A percentile compares a stretch with the other conserved stretches of the same genome.
phyloP scores from a whole-genome alignment of 208 protist species.

The Trypanosoma vivax region DNA sequence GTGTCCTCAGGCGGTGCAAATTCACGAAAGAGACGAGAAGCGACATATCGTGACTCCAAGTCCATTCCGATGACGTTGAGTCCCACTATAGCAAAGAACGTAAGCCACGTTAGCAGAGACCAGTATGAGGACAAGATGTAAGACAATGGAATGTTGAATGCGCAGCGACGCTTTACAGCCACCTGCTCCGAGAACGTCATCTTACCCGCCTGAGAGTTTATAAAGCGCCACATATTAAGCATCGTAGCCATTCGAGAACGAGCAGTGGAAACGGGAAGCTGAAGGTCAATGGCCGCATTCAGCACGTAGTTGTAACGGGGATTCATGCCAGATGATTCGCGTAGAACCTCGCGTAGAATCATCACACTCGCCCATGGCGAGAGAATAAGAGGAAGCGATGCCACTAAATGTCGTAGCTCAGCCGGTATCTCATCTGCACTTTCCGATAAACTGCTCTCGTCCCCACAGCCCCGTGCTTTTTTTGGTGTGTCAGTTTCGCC shows the following conservation, averaged over 20 bases:
- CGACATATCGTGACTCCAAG: constrained; percentile 79
- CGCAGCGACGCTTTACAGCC: constrained; percentile 75
- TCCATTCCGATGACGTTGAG: constrained; percentile 79
- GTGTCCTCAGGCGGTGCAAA: constrained; percentile 68
- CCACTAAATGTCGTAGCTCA: constrained; percentile 80
- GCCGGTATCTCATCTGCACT: constrained; percentile 65
- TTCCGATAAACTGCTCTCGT: constrained; percentile 24
- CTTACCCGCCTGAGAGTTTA: constrained; percentile 81
- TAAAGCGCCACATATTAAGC: constrained; percentile 85
- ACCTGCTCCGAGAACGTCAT: constrained; percentile 62
- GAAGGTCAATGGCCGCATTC: constrained; percentile 83
- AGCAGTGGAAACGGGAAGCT: constrained; percentile 83
- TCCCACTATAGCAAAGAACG: constrained; percentile 45
- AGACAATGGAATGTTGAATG: constrained; percentile 72
- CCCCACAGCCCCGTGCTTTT: not conserved
- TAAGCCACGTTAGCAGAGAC: constrained; percentile 73
- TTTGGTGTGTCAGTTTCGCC: too few species aligned
- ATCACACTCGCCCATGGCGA: constrained; percentile 82
- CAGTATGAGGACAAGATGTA: constrained; percentile 88
- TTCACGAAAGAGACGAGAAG: constrained; percentile 70
- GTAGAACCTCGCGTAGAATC: constrained; percentile 84
- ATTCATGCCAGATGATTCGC: constrained; percentile 76
- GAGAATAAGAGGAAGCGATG: constrained; percentile 70
- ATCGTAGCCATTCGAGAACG: constrained; percentile 83
- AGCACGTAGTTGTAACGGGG: constrained; percentile 87